These are phyloP conservation scores for Boechera divaricarpa DNA, from an alignment of 345 rosid genomes.

Conservation along the genomic window DNA sequence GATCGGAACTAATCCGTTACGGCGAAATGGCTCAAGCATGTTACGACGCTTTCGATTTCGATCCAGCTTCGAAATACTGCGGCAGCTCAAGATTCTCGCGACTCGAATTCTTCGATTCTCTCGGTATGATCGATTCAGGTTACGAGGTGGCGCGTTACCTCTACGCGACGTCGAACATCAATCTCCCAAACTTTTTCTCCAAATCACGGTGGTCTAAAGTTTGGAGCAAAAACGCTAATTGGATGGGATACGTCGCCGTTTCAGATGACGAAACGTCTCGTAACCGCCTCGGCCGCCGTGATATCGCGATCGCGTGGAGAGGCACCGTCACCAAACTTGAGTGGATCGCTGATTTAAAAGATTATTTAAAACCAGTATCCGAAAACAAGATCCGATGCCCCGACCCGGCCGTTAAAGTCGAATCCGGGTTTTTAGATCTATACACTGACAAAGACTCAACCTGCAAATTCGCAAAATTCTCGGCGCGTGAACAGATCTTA, in stretches of 20 bases:
- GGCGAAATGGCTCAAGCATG: slow-evolving; percentile 93
- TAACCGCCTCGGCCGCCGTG: slow-evolving; percentile 68
- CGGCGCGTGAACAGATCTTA: slow-evolving; percentile 74
- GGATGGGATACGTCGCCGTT: slow-evolving; percentile 89
- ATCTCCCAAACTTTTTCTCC: slow-evolving; percentile 83
- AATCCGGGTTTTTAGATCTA: slow-evolving; percentile 81
- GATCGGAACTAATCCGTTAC: slow-evolving; percentile 82
- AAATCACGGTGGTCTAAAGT: slow-evolving; percentile 83
- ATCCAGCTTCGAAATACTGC: slow-evolving; percentile 73
- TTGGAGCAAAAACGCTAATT: slow-evolving; percentile 84
- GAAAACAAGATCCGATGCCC: slow-evolving; percentile 65
- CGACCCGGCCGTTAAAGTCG: slow-evolving; percentile 69
- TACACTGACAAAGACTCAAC: slow-evolving; percentile 68
- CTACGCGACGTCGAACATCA: slow-evolving; percentile 75
- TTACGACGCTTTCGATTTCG: slow-evolving; percentile 85
- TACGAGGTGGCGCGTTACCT: slow-evolving; percentile 70
- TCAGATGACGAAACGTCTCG: slow-evolving; percentile 59
- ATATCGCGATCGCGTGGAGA: slow-evolving; percentile 73
- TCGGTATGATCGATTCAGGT: slow-evolving; percentile 56
- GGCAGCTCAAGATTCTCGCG: slow-evolving; percentile 74
- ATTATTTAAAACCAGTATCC: slow-evolving; percentile 60
- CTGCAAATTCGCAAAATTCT: slow-evolving; percentile 67
- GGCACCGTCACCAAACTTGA: slow-evolving; percentile 84
- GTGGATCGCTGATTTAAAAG: slow-evolving; percentile 82
- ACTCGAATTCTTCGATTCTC: slow-evolving; percentile 56